These are phyloP conservation scores for Cornus kousa DNA, from an alignment of 148 eudicot species.

Conservation along the genomic window DNA sequence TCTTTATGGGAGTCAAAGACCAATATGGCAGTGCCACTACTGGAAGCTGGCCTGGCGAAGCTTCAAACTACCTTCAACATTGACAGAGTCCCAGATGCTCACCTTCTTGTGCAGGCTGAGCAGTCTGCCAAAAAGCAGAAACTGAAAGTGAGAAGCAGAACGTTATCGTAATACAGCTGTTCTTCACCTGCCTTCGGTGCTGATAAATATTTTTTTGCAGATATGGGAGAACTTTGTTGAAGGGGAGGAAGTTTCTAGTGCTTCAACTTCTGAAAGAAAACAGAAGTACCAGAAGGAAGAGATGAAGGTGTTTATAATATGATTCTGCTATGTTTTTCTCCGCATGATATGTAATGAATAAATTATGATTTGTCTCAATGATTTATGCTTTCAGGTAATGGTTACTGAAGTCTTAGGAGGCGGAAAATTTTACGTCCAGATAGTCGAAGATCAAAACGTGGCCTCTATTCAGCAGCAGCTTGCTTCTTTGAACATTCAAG, in stretches of 20 bases:
- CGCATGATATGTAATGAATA: neutral
- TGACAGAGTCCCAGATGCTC: constrained; percentile 78
- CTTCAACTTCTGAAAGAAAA: constrained; percentile 50
- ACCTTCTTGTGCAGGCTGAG: constrained; percentile 82
- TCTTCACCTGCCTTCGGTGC: neutral
- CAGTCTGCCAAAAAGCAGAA: constrained; percentile 83
- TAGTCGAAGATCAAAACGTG: constrained; percentile 62
- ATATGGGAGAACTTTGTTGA: constrained; percentile 93
- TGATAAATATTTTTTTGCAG: constrained; percentile 35
- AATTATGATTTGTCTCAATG: neutral
- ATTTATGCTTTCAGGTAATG: constrained; percentile 45
- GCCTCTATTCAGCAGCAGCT: constrained; percentile 82
- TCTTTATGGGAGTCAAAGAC: constrained; percentile 80
- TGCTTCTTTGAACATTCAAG: constrained; percentile 61
- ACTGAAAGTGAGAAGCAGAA: constrained; percentile 56
- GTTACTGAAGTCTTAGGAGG: constrained; percentile 87
- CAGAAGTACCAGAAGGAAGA: constrained; percentile 90
- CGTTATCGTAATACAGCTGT: neutral
- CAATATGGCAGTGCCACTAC: constrained; percentile 60
- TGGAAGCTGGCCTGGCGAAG: constrained; percentile 92
- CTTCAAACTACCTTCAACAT: constrained; percentile 67
- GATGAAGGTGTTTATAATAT: constrained; percentile 50
- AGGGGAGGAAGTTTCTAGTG: constrained; percentile 81
- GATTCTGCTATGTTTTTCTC: neutral
- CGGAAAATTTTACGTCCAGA: constrained; percentile 88